Base-by-base conservation (phyloP, 129 eudicot genomes). In the Apium graveolens region DNA sequence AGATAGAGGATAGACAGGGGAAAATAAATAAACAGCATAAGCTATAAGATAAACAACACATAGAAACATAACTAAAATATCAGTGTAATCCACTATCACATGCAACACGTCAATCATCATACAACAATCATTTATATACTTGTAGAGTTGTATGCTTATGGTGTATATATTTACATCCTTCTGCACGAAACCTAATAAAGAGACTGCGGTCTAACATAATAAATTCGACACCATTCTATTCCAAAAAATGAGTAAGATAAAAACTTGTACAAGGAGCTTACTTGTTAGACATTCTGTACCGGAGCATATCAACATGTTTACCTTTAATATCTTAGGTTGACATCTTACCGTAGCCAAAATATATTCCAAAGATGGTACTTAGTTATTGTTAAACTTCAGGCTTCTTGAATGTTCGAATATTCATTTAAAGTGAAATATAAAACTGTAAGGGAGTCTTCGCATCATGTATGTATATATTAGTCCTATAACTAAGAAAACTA, bases 201-300 rank as follows among this genome's bases (percentile, higher is more conserved):
- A 66, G 37, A 66, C 72, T 10, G 32, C 5, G 42, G 1, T 13
- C 9, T 3, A 27, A 31, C 41, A 16, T 41, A 7, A 13, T 69
- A 17, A 69, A 32, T 2, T 35, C 74, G 11, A 72, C 35, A 71
- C 42, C 31, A 39, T 72, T 11, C 76, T 41, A 73, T 44, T 42
- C 12, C 11, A 31, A 26, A 29, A 16, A 39, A 11, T 44, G 16
- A 12, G 39, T 0, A 26, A 44, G 60, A 42, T 11, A 26, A 43
- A 60, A 43, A 74, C n/a, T 74, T 14, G 38, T 43, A 42, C 37
- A 70, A 79, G 76, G 70, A 51, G 73, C 98, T 91, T 81, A 95
- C 99, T 95, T 95, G 88, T 95, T n/a, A n/a, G n/a, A n/a, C n/a
- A n/a, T n/a, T n/a, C n/a, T n/a, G n/a, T n/a, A n/a, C n/a, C n/a